Evolutionary conservation across 2,329 filamentous ascomycete species (phyloP).

Genomic region (Colletotrichum viniferum): DNA sequence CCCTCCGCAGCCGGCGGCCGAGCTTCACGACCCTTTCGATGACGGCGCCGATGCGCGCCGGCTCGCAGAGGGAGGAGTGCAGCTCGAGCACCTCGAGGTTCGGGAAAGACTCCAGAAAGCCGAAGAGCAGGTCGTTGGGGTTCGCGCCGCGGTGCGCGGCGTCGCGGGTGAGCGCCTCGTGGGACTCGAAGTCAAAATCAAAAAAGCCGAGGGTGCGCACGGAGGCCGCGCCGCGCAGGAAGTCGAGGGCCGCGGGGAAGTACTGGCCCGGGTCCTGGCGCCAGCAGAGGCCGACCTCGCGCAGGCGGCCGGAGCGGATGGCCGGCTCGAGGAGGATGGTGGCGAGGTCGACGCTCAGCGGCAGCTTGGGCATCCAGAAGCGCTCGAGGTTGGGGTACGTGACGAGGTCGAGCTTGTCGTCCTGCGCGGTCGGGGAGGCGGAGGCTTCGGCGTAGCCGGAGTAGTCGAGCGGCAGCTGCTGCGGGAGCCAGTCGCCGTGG

Average conservation of each 20-base stretch:
- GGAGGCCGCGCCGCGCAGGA: constrained; percentile 37
- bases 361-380: constrained; percentile 19
- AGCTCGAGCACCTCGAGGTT: constrained; percentile 22
- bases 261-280: constrained; percentile 27
- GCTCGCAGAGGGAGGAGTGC: constrained; percentile 5
- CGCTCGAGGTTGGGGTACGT: constrained; percentile 19
- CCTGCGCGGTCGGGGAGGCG: neutral
- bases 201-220: constrained; percentile 39
- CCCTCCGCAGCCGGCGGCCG: neutral
- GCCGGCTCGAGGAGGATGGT: constrained; percentile 26
- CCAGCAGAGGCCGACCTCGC: constrained; percentile 31
- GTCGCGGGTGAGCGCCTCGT: constrained; percentile 14
- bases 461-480: constrained; percentile 24
- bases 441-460: constrained; percentile 6
- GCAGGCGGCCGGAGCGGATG: constrained; percentile 31
- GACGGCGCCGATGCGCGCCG: neutral
- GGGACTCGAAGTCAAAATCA: constrained; percentile 35
- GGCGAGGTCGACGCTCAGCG: constrained; percentile 14
- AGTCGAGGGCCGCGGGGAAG: constrained; percentile 33
- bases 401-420: neutral
- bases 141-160: constrained; percentile 7
- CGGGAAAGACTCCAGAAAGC: constrained; percentile 22
- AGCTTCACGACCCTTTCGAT: neutral
- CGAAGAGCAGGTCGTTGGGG: constrained; percentile 5
- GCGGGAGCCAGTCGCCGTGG: constrained; percentile 31